Percentiles rank a stretch among this genome's conserved stretches.
Evolutionary conservation across 129 eudicot genomes (phyloP).

Genomic region (Artemisia argyi): DNA sequence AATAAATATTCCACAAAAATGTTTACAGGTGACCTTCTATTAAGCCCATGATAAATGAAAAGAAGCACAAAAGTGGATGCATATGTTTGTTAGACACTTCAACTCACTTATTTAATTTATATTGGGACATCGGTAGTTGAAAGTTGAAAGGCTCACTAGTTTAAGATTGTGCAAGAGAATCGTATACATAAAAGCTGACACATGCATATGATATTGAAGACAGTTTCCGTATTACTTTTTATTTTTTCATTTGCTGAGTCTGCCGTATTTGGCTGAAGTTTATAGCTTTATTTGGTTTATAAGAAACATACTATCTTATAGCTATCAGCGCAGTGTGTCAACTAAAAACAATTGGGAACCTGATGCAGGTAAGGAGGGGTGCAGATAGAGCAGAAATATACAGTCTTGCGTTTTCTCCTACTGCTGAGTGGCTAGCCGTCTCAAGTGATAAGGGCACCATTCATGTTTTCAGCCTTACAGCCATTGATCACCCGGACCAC

Average conservation of each 20-base stretch:
- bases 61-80: not conserved
- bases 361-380: constrained; percentile 80
- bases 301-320: not conserved
- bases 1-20: too few species aligned
- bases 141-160: not conserved
- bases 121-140: not conserved
- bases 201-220: not conserved
- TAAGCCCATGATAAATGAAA: not conserved
- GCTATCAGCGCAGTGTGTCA: constrained; percentile 3
- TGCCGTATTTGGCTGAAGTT: not conserved
- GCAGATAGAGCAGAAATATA: constrained; percentile 93
- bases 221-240: not conserved
- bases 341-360: not conserved
- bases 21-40: too few species aligned
- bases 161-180: not conserved
- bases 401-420: constrained; percentile 79
- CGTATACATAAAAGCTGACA: not conserved
- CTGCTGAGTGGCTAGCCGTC: constrained; percentile 81
- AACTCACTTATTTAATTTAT: not conserved
- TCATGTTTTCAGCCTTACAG: constrained; percentile 77
- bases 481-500: constrained; percentile 42
- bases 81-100: not conserved
- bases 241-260: not conserved
- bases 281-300: not conserved
- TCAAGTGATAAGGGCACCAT: constrained; percentile 96